A percentile compares a stretch with the other conserved stretches of the same genome.
phyloP scores from a whole-genome alignment of 1,284 basidiomycete genomes.

The Trichosporon faecale region DNA sequence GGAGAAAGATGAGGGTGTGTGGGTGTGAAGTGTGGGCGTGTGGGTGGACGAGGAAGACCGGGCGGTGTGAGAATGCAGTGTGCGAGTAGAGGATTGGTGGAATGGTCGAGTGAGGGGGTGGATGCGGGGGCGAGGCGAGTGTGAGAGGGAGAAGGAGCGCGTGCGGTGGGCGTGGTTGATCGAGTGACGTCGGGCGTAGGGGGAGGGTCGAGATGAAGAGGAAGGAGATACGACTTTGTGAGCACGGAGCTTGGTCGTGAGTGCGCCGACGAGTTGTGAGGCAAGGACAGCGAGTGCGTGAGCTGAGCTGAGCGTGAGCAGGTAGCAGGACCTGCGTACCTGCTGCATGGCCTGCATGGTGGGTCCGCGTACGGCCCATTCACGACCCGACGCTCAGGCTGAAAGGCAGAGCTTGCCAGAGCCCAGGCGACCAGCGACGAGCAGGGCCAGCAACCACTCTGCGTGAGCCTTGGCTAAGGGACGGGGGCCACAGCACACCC shows the following conservation, averaged over 20 bases:
- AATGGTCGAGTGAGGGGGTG: too few species aligned
- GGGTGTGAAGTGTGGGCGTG: not conserved
- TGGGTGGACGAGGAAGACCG: not conserved
- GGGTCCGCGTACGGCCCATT: not conserved
- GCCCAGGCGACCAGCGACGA: not conserved
- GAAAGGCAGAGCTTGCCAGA: not conserved
- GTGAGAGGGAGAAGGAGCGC: too few species aligned
- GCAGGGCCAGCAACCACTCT: too few species aligned
- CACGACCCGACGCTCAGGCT: too few species aligned
- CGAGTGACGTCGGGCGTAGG: constrained; percentile 5
- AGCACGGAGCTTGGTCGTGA: not conserved
- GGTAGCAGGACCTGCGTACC: too few species aligned
- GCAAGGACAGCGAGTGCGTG: not conserved
- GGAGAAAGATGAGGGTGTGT: not conserved
- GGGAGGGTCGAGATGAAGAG: not conserved
- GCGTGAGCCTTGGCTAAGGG: not conserved
- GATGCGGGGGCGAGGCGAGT: too few species aligned
- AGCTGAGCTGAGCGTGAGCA: not conserved
- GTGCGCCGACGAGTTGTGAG: too few species aligned
- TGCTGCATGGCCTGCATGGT: not conserved
- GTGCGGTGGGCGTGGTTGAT: too few species aligned
- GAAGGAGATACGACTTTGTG: not conserved
- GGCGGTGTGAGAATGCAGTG: too few species aligned
- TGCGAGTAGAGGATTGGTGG: too few species aligned
- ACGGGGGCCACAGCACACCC: not conserved